Evolutionary conservation across 441 rosid species (phyloP), one percentile per base, ranked within the genome.

Genomic region (Kokia cookei): DNA sequence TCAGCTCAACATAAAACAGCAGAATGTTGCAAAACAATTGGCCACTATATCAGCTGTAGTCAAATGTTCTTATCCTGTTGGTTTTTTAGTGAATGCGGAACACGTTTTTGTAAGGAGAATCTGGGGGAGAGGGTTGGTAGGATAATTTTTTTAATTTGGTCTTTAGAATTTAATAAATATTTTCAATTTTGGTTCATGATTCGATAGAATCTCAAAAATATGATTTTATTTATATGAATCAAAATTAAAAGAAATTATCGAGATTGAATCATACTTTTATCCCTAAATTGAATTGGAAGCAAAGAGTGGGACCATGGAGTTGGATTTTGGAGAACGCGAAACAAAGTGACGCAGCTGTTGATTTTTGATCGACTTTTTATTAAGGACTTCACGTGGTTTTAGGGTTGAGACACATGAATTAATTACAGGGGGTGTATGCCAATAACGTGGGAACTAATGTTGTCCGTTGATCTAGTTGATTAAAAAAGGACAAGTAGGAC

Each of bases 21-120:
- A 35, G 8, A 9, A 40, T 51, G 22, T 61, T 61, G 45, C 24
- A 24, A 64, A 64, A 26, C 71, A 65, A 35, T 40, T n/a, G 67
- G 67, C 48, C 70, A 61, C 19, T 47, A n/a, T 2, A 24, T 55
- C 10, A 42, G 69, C 7, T 29, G 62, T 12, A 37, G 76, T 37
- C 76, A 51, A 62, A 50, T 12, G 59, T 7, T 47, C 61, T 73
- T 62, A 73, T 73, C 76, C 8, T 50, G 15, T 59, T 59, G n/a
- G 12, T 58, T 27, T 59, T 27, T 27, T 27, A 27, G 63, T 59
- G 63, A 13, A 27, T 7, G 29, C 27, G 37, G 10, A 59, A 71
- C 74, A 11, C 57, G 74, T 66, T 71, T 71, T n/a, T 15, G 66
- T 14, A 27, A 26, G 64, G 6, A 27, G 40, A 59, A 27, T 14